A percentile compares a stretch with the other conserved stretches of the same genome.
Conservation (phyloP, 768 basidiomycete genomes). For the Xanthoconium stramineum region DNA sequence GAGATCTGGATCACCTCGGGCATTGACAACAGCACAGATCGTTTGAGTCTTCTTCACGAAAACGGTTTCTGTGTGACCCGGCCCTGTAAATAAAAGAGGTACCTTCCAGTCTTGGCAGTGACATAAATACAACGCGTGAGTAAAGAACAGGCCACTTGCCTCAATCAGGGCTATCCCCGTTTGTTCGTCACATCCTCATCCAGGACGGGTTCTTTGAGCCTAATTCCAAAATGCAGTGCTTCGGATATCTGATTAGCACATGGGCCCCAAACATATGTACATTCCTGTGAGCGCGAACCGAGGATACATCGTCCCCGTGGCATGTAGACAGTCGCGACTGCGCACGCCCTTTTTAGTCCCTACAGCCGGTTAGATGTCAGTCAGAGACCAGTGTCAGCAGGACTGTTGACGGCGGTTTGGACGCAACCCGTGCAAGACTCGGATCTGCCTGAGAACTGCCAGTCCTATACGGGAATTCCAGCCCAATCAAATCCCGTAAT, state of each 20-base stretch:
- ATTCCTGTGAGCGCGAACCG: conserved; percentile 25
- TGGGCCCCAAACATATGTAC: conserved; percentile 18
- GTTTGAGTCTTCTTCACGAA: conserved; percentile 32
- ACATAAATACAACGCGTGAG: conserved; percentile 36
- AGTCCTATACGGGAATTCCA: conserved; percentile 13
- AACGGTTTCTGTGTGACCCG: conserved; percentile 33
- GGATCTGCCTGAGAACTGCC: conserved; percentile 31
- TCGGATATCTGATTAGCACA: conserved; percentile 36
- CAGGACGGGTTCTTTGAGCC: conserved; percentile 29
- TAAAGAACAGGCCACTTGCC: conserved; percentile 26
- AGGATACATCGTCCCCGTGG: conserved; percentile 12
- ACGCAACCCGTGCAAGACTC: conserved; percentile 12
- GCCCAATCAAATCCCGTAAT: conserved; percentile 10
- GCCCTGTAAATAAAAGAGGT: conserved; percentile 28
- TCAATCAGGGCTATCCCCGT: conserved; percentile 28
- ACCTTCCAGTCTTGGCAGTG: conserved; percentile 35
- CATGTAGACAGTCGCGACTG: not conserved
- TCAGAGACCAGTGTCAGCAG: conserved; percentile 17
- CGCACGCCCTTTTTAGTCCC: not conserved
- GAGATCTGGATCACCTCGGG: conserved; percentile 49
- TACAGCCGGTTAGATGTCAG: conserved; percentile 16
- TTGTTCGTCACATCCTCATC: conserved; percentile 5
- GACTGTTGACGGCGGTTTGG: conserved; percentile 15
- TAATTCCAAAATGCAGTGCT: conserved; percentile 36
- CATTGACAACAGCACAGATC: conserved; percentile 31